Percentiles rank a stretch among this genome's conserved stretches.
These are phyloP conservation scores for Stylosanthes scabra DNA, from an alignment of 331 rosid genomes.

Conservation along the genomic window DNA sequence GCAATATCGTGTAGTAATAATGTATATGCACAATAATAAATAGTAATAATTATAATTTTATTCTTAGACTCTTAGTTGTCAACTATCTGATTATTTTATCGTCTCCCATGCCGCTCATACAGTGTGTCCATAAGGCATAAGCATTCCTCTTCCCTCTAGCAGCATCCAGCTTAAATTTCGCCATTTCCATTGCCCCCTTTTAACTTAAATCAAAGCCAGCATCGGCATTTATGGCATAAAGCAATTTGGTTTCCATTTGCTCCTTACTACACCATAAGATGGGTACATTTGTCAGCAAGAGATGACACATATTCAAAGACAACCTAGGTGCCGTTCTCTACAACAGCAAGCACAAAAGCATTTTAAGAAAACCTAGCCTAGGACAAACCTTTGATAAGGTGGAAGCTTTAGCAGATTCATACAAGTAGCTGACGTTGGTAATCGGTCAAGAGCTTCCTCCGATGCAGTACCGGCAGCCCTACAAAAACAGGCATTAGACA, in stretches of 20 bases:
- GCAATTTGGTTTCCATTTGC: slow-evolving; percentile 84
- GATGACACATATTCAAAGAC: not conserved
- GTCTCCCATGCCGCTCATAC: not conserved
- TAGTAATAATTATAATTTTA: not conserved
- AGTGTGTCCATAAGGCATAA: not conserved
- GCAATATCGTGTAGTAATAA: not conserved
- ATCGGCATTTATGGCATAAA: slow-evolving; percentile 90
- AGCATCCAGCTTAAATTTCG: not conserved
- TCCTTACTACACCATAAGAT: slow-evolving; percentile 70
- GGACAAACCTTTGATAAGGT: slow-evolving; percentile 86
- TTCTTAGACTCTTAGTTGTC: not conserved
- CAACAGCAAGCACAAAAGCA: slow-evolving; percentile 6
- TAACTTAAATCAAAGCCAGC: slow-evolving; percentile 97
- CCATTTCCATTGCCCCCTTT: slow-evolving; percentile 24
- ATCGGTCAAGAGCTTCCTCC: slow-evolving; percentile 91
- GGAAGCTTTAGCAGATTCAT: slow-evolving; percentile 99
- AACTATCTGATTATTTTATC: not conserved
- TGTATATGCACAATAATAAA: not conserved
- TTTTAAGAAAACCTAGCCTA: slow-evolving; percentile 31
- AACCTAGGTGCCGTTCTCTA: slow-evolving; percentile 2
- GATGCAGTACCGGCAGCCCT: slow-evolving; percentile 93
- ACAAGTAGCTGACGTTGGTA: slow-evolving; percentile 97
- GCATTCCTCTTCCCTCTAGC: not conserved
- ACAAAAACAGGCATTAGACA: slow-evolving; percentile 39
- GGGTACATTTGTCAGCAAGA: not conserved